These are phyloP conservation scores for Fusarium dlaminii DNA, from an alignment of 2,329 filamentous ascomycete genomes.

Conservation along the genomic window DNA sequence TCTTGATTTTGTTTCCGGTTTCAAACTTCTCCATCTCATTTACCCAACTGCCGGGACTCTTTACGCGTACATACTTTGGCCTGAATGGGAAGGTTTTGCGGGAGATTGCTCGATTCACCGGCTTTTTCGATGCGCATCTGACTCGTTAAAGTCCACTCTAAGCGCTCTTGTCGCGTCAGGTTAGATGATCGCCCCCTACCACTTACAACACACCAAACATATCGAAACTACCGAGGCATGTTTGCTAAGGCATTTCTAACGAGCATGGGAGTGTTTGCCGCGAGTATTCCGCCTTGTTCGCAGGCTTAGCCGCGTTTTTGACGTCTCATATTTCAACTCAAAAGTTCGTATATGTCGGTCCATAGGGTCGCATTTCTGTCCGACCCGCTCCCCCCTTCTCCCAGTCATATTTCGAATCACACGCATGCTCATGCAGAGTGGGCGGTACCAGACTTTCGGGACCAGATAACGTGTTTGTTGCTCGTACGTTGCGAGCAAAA, in stretches of 20 bases:
- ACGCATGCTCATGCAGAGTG: conserved; percentile 41
- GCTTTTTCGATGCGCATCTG: conserved; percentile 8
- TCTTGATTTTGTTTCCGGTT: conserved; percentile 33
- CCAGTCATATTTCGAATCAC: conserved; percentile 30
- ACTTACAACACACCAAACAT: conserved; percentile 18
- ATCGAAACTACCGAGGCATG: conserved; percentile 13
- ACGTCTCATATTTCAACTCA: conserved; percentile 35
- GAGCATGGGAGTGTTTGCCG: conserved; percentile 24
- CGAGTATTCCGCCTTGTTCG: conserved; percentile 33
- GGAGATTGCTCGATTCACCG: conserved; percentile 15
- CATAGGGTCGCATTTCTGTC: conserved; percentile 22
- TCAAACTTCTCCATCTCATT: conserved; percentile 36
- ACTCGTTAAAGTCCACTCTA: conserved; percentile 37
- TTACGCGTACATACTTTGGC: conserved; percentile 10
- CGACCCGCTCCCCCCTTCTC: conserved; percentile 16
- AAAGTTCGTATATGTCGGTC: conserved; percentile 40
- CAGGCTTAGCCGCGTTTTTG: conserved; percentile 35
- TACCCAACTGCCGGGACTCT: conserved; percentile 35
- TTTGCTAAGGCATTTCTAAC: background rate
- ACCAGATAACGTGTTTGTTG: conserved; percentile 33
- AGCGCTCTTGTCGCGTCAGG: conserved; percentile 40
- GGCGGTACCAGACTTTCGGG: conserved; percentile 47
- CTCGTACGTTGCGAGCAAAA: conserved; percentile 40
- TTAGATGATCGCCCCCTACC: conserved; percentile 17
- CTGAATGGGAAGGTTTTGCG: conserved; percentile 32